These are phyloP conservation scores for Umbelopsis sp. DNA, from an alignment of 192 early-diverging fungal genomes.

Conservation along the genomic window DNA sequence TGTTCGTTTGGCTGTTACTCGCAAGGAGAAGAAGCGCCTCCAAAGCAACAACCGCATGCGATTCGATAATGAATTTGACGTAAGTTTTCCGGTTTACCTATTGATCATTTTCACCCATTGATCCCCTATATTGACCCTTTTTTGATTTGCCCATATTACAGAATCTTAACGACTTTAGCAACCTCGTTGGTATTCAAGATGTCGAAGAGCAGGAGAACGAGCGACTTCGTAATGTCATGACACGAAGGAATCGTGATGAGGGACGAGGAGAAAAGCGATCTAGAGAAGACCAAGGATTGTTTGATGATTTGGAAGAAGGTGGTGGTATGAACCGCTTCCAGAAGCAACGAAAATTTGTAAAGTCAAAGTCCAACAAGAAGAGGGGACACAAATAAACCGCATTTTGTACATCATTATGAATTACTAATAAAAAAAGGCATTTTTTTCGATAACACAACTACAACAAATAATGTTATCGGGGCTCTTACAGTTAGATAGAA, in stretches of 20 bases:
- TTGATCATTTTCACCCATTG: too few species aligned
- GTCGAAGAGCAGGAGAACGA: slow-evolving; percentile 51
- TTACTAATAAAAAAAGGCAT: too few species aligned
- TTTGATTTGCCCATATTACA: slow-evolving; percentile 19
- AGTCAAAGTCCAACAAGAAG: slow-evolving; percentile 14
- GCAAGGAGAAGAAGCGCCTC: slow-evolving; percentile 74
- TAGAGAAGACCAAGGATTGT: slow-evolving; percentile 8
- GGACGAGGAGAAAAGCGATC: slow-evolving; percentile 28
- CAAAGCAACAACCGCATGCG: slow-evolving; percentile 56
- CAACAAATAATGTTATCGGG: too few species aligned
- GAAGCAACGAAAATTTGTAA: slow-evolving; percentile 4
- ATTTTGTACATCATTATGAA: slow-evolving; percentile 4
- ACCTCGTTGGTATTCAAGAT: slow-evolving; percentile 49
- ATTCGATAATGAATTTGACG: slow-evolving; percentile 87
- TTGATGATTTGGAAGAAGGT: not conserved
- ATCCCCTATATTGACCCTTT: not conserved
- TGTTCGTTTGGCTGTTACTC: slow-evolving; percentile 68
- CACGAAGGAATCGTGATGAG: slow-evolving; percentile 43
- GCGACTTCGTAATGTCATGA: slow-evolving; percentile 49
- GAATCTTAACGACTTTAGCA: slow-evolving; percentile 61
- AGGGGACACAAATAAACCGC: slow-evolving; percentile 1
- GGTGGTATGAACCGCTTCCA: slow-evolving; percentile 19
- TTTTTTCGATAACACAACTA: too few species aligned
- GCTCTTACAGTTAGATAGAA: not conserved
- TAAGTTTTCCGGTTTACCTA: slow-evolving; percentile 30